Evolutionary conservation across 1,139 yeast genomes (phyloP).

Genomic region (Suhomyces taliae): DNA sequence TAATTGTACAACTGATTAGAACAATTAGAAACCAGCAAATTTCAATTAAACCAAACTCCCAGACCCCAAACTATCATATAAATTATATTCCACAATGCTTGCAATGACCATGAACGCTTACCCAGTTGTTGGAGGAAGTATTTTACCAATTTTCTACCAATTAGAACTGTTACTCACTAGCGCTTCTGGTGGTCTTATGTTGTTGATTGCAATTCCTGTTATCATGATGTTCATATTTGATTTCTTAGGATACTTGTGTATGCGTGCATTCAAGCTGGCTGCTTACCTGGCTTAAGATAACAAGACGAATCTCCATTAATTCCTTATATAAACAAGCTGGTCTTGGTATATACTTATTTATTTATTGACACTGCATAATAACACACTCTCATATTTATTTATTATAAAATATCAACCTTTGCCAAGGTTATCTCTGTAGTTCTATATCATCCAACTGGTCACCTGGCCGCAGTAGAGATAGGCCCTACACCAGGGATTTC

Average conservation of each 20-base stretch:
- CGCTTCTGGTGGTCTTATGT: conserved; percentile 9
- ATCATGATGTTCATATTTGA: conserved; percentile 8
- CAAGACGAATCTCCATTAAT: neutral
- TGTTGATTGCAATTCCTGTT: conserved; percentile 9
- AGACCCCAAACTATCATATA: neutral
- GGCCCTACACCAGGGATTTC: no score
- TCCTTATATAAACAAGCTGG: neutral
- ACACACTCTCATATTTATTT: neutral
- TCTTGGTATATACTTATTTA: conserved; percentile 1
- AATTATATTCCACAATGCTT: conserved; percentile 1
- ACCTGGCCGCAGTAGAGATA: no score
- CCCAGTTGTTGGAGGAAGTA: conserved; percentile 4
- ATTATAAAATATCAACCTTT: neutral
- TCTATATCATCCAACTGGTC: no score
- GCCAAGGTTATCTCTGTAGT: neutral
- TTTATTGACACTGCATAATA: neutral
- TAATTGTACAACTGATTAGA: no score
- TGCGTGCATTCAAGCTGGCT: conserved; percentile 9
- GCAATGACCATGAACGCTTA: conserved; percentile 2
- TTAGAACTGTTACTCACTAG: conserved; percentile 8
- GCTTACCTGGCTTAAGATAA: conserved; percentile 1
- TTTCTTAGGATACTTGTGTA: conserved; percentile 10
- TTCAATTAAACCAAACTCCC: neutral
- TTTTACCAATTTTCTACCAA: conserved; percentile 7
- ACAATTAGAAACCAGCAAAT: no score